A percentile compares a stretch with the other conserved stretches of the same genome.
phyloP scores from a whole-genome alignment of 495 filamentous ascomycete genomes.

The Penicillium bovifimosum region DNA sequence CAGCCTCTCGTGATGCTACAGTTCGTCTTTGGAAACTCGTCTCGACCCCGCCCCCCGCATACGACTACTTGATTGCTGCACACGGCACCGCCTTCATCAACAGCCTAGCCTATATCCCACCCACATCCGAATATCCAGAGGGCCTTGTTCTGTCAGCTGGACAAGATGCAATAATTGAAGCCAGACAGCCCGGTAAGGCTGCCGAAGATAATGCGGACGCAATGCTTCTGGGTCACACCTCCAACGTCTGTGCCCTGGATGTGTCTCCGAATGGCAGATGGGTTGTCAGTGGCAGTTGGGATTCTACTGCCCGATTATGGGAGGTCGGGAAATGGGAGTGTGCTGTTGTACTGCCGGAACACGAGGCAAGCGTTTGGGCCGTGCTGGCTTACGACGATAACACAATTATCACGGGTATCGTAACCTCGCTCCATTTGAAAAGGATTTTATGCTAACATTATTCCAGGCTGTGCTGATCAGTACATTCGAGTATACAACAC shows the following conservation, averaged over 20 bases:
- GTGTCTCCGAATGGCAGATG: conserved; percentile 61
- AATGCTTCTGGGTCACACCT: conserved; percentile 75
- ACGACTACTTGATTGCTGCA: conserved; percentile 68
- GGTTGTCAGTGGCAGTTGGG: conserved; percentile 94
- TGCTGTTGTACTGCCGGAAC: conserved; percentile 63
- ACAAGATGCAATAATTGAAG: conserved; percentile 88
- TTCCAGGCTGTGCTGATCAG: conserved; percentile 73
- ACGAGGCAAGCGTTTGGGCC: conserved; percentile 81
- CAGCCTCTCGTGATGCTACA: conserved; percentile 85
- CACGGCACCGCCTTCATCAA: conserved; percentile 82
- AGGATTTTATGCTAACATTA: background rate
- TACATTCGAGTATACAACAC: conserved; percentile 75
- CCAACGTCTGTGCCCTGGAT: conserved; percentile 85
- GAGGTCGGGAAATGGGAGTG: conserved; percentile 68
- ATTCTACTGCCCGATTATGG: conserved; percentile 79
- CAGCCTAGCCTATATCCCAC: conserved; percentile 68
- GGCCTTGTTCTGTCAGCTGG: conserved; percentile 84
- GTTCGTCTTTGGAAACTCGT: conserved; percentile 79
- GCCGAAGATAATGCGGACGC: conserved; percentile 74
- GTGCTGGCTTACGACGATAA: conserved; percentile 77
- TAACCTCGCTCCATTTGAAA: background rate
- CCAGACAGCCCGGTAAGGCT: conserved; percentile 60
- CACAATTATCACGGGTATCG: conserved; percentile 72
- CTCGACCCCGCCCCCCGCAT: conserved; percentile 59
- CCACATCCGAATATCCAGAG: conserved; percentile 63